phyloP scores from a whole-genome alignment of 768 basidiomycete species.

The Xerocomus potaroensis region DNA sequence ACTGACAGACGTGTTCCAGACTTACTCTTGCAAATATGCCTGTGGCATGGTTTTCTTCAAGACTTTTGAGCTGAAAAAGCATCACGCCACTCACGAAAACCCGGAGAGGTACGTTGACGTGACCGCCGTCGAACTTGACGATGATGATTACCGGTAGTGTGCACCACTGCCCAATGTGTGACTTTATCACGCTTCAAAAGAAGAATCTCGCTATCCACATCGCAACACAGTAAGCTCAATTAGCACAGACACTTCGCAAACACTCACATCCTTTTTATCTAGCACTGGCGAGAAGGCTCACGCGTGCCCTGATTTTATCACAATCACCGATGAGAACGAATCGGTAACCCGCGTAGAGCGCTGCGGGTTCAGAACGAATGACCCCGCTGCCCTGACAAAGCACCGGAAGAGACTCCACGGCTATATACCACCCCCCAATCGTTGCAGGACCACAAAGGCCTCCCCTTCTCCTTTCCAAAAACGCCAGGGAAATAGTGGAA shows the following conservation, averaged over 20 bases:
- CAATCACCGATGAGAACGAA: not conserved
- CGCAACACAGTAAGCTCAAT: conserved; percentile 19
- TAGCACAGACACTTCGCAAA: not conserved
- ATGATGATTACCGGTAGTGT: conserved; percentile 6
- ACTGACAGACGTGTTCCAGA: not conserved
- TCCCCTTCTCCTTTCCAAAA: not conserved
- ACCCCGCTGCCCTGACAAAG: conserved; percentile 23
- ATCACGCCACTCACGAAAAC: conserved; percentile 5
- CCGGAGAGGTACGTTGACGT: conserved; percentile 4
- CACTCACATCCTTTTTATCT: not conserved
- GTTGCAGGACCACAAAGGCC: not conserved
- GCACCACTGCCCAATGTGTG: conserved; percentile 12
- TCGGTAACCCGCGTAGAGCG: not conserved
- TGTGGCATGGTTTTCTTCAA: conserved; percentile 4
- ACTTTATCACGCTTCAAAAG: conserved; percentile 16
- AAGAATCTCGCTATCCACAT: conserved; percentile 19
- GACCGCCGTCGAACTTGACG: not conserved
- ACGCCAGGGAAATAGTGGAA: not conserved
- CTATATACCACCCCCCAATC: conserved; percentile 12
- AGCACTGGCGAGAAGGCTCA: conserved; percentile 22
- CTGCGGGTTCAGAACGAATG: conserved; percentile 21
- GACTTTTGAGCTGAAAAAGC: conserved; percentile 11
- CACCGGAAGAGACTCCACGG: conserved; percentile 23
- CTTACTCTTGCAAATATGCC: not conserved
- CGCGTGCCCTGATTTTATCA: conserved; percentile 7